Percentiles rank a stretch among this genome's conserved stretches.
These are phyloP conservation scores for Phytophthora pisi DNA, from an alignment of 352 stramenopile genomes.

Conservation along the genomic window DNA sequence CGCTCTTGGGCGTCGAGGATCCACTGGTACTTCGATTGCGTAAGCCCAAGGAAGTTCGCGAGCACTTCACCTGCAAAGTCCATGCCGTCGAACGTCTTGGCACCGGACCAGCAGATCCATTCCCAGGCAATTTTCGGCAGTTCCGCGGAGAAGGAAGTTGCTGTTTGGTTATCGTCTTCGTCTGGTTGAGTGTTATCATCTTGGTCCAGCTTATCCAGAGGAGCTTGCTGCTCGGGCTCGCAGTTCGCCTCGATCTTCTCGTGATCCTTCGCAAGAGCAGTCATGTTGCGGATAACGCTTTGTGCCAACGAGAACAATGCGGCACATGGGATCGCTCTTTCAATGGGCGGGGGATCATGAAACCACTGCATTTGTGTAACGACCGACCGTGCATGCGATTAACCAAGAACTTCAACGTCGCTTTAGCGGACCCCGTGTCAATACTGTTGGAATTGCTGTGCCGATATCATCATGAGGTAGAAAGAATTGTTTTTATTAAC, in stretches of 20 bases:
- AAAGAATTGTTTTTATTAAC: slow-evolving; percentile 26
- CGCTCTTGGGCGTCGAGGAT: slow-evolving; percentile 77
- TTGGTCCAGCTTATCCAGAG: neutral
- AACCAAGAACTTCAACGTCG: neutral
- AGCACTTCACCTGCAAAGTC: slow-evolving; percentile 85
- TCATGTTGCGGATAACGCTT: slow-evolving; percentile 7
- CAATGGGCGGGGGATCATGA: neutral
- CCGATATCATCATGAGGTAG: neutral
- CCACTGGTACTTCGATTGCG: slow-evolving; percentile 87
- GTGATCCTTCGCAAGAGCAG: neutral
- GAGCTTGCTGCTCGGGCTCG: neutral
- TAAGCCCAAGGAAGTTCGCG: slow-evolving; percentile 82
- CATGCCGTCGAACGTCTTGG: slow-evolving; percentile 69
- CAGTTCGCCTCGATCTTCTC: neutral
- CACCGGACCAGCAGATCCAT: slow-evolving; percentile 69
- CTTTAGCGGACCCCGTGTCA: neutral
- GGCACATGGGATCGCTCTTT: neutral
- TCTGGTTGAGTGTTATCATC: slow-evolving; percentile 8
- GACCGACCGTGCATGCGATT: neutral
- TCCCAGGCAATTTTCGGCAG: slow-evolving; percentile 50
- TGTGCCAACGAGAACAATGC: neutral
- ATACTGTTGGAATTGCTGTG: neutral
- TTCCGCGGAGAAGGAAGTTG: slow-evolving; percentile 8
- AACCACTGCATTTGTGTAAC: slow-evolving; percentile 6
- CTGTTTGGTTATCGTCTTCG: neutral